Evolutionary conservation across 148 eudicot species (phyloP), one percentile per base, ranked within the genome.

Genomic region (Rhododendron ovatum): DNA sequence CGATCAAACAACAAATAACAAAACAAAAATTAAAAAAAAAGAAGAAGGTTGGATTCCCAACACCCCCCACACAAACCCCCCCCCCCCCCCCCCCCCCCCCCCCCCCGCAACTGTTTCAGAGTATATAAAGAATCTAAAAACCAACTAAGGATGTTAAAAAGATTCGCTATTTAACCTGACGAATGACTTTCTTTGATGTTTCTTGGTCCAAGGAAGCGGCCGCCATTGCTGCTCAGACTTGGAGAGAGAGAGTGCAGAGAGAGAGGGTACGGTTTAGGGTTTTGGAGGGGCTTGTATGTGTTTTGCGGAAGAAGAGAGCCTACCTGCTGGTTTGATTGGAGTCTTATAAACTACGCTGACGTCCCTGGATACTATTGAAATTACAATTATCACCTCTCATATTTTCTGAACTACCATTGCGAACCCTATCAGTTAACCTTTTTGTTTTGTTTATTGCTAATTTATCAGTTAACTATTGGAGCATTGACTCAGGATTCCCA

Each of bases 111-210:
- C 43, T 17, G 51, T 13, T 53, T 47, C 30, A 80, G 37, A 50
- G 61, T 55, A 39, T 53, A 37, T 41, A 12, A 33, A 43, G 30
- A 83, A 73, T 48, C 4, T 18, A 6, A 11, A 43, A 55, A 57
- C 15, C 24, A 26, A 30, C 74, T 39, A 9, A 22, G 80, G 80
- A 82, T 15, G 43, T 4, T 76, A 81, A 57, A 67, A 43, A 10
- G 5, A 69, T 6, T 35, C 67, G 18, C 76, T 48, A 47, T 1
- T n/a, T 26, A 39, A 93, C 99, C 99, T 95, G 99, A 12, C 99
- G 95, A 78, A 93, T 87, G 83, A 96, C 93, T 87, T 94, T 95
- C 92, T 95, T 95, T 3, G 92, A 76, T 18, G 98, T 92, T 89
- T 93, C 96, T 84, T 94, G 94, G 85, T 92, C 92, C 78, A 96